Evolutionary conservation across 805 yeast genomes (phyloP), one percentile per base, ranked within the genome.

Genomic region (Saccharomycopsis capsularis): DNA sequence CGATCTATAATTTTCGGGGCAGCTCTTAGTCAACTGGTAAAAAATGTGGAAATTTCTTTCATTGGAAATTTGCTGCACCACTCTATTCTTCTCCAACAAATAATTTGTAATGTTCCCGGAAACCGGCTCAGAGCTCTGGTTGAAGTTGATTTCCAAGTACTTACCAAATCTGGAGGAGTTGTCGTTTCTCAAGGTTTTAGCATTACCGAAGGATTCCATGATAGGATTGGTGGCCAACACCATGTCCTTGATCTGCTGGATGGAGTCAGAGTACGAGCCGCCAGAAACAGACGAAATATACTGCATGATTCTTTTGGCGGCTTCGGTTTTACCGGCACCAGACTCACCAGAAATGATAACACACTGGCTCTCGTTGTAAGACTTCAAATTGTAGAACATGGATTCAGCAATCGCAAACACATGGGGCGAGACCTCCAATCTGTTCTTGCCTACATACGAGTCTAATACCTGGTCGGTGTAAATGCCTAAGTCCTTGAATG

Each of bases 311-410:
- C 95, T 80, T 70, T 91, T 91, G 38, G 98, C 97, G 21, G 97
- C 97, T 68, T 91, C 98, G 3, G 98, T 91, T 63, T 91, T 91
- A 44, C 98, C 98, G 3, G 98, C 98, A 54, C 98, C 98, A 1
- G 96, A 86, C 65, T 91, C 98, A 50, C 98, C 98, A 2, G 96
- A 86, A 57, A 93, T 93, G 59, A 93, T 93, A 21, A 93, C 98
- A 75, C 98, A 91, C 65, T 93, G 99, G 62, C 81, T 88, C 59
- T 93, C 98, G 51, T 85, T 79, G 67, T 93, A 93, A 0, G 95
- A 84, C 66, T 90, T 90, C 81, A 93, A 76, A 64, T 91, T 86
- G 68, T 93, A 91, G 66, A 84, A 93, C 95, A 93, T 89, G 32
- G 95, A 70, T 67, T 93, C 99, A 9, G 99, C 99, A 60, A 93